Conservation (phyloP, 1,284 basidiomycete genomes). For the Apiotrichum veenhuisii region DNA sequence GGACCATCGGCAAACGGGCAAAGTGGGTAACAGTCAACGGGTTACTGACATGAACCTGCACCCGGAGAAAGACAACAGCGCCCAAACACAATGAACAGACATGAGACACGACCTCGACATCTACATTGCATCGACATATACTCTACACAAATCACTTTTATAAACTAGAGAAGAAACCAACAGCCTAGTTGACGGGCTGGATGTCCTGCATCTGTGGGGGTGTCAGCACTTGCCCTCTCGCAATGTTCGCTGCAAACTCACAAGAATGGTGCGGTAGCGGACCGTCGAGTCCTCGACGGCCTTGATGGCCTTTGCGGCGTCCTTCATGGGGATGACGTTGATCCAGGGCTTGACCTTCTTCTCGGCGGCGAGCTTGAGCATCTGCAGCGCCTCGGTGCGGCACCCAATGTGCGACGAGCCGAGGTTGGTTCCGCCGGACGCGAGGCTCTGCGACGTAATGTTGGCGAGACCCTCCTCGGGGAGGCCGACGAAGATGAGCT, state of each 20-base stretch:
- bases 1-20: too few relatives aligned
- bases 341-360: conserved; percentile 57
- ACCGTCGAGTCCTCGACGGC: conserved; percentile 57
- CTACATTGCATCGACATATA: neutral
- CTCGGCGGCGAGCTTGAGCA: conserved; percentile 60
- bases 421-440: conserved; percentile 49
- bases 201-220: conserved; percentile 4
- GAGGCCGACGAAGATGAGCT: conserved; percentile 57
- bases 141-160: neutral
- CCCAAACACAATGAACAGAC: too few relatives aligned
- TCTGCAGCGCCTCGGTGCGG: conserved; percentile 60
- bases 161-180: neutral
- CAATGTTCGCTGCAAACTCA: neutral
- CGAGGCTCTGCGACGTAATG: conserved; percentile 45
- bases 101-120: too few relatives aligned
- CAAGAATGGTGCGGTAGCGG: conserved; percentile 56
- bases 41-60: too few relatives aligned
- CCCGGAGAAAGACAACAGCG: too few relatives aligned
- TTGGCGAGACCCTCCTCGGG: conserved; percentile 49
- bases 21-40: too few relatives aligned
- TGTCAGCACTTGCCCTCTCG: neutral
- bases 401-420: conserved; percentile 59
- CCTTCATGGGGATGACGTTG: conserved; percentile 60
- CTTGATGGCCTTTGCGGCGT: conserved; percentile 57
- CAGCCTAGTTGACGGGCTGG: conserved; percentile 1